Base-by-base conservation (phyloP, 805 yeast species). In the Millerozyma miso region DNA sequence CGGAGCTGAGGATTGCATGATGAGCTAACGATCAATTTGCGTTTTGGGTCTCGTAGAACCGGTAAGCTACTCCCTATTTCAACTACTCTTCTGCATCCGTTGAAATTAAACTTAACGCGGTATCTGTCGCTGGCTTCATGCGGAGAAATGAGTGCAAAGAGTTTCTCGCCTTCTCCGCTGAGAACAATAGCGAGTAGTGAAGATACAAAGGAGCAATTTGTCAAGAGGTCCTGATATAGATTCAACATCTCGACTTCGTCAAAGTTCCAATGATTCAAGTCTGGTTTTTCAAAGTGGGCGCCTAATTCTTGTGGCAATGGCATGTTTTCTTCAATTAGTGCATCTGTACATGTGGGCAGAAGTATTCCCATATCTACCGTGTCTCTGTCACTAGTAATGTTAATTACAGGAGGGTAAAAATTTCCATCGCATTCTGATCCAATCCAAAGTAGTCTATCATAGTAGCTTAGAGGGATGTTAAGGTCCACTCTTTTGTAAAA, bases 161-260 rank as follows among this genome's bases (percentile, higher is more conserved):
- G 59, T 2, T 54, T 38, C 3, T 56, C 37, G 33, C 46, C 37
- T 10, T 39, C 43, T 4, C 54, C 51, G 17, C 54, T 54, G 15
- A 60, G 58, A 0, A 67, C 55, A 1, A 81, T 60, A 1, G 87
- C 76, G 13, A 85, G 63, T 13, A 86, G 53, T 0, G 90, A 70
- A 2, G 89, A 80, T 3, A 87, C 86, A 55, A 87, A 79, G 0
- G 95, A 85, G 60, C 95, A 88, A 58, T 87, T 82, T 6, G 79
- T 67, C n/a, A 77, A 53, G 1, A 64, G 47, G 43, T 77, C 81
- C 51, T 80, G 84, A 52, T 66, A 71, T 10, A 79, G 39, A 19
- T 62, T 56, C 1, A 41, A 40, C 13, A 69, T 45, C 38, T 49
- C 51, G 8, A 45, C 31, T 32, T 19, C 19, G 26, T 55, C 34